These are phyloP conservation scores for Mucor velutinosus DNA, from an alignment of 371 early-diverging fungal genomes.

Conservation along the genomic window DNA sequence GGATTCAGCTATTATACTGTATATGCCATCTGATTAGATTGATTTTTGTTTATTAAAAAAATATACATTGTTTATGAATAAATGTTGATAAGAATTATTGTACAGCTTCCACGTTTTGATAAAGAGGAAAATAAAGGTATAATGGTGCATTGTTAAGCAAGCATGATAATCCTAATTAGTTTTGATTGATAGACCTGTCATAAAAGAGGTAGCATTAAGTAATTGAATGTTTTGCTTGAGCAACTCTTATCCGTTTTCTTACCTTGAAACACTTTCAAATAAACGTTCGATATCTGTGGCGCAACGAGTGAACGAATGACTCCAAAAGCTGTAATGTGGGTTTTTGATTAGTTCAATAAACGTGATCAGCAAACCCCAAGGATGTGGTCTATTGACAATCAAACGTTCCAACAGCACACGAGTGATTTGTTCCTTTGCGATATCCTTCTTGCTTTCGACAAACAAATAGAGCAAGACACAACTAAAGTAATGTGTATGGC, in stretches of 20 bases:
- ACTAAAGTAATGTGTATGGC: conserved; percentile 94
- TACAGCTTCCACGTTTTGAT: too few relatives aligned
- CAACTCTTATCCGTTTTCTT: conserved; percentile 5
- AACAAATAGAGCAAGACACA: conserved; percentile 82
- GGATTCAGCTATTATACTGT: too few relatives aligned
- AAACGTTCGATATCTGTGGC: conserved; percentile 74
- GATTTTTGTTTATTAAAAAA: too few relatives aligned
- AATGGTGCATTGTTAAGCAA: background rate
- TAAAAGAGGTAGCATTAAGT: background rate
- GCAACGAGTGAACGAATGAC: conserved; percentile 73
- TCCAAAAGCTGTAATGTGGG: conserved; percentile 88
- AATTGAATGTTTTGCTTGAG: background rate
- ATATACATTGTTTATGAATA: too few relatives aligned
- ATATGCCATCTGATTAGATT: too few relatives aligned
- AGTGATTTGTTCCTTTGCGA: conserved; percentile 92
- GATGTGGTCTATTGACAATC: conserved; percentile 97
- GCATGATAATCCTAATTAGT: background rate
- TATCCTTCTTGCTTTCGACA: conserved; percentile 76
- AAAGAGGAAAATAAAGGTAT: background rate
- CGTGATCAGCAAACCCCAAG: conserved; percentile 95
- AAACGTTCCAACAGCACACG: conserved; percentile 93
- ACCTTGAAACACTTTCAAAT: conserved; percentile 73
- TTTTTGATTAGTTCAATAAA: conserved; percentile 96
- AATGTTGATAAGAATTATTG: too few relatives aligned
- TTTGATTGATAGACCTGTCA: background rate